These are phyloP conservation scores for Leccinum barrowsii DNA, from an alignment of 768 basidiomycete genomes.

Conservation along the genomic window DNA sequence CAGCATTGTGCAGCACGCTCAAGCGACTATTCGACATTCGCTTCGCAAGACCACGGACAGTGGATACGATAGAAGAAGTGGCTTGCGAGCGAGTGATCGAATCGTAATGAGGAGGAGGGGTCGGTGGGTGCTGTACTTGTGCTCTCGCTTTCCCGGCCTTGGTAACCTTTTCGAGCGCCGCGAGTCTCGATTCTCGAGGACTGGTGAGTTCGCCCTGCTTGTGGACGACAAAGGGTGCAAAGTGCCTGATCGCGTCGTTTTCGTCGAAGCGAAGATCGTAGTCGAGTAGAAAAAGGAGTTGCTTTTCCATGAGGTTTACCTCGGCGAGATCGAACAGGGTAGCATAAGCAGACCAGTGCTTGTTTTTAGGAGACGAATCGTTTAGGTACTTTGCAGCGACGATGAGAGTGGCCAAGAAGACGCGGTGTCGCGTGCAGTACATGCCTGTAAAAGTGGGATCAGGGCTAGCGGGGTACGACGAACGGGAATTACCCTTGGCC, in stretches of 20 bases:
- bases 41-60: slow-evolving; percentile 58
- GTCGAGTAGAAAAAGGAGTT: slow-evolving; percentile 88
- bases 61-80: slow-evolving; percentile 43
- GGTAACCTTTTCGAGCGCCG: slow-evolving; percentile 52
- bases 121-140: slow-evolving; percentile 41
- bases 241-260: slow-evolving; percentile 65
- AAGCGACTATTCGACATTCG: slow-evolving; percentile 46
- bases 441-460: slow-evolving; percentile 44
- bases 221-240: slow-evolving; percentile 62
- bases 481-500: slow-evolving; percentile 67
- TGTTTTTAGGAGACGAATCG: slow-evolving; percentile 93
- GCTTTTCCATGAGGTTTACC: slow-evolving; percentile 97
- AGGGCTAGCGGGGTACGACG: slow-evolving; percentile 5
- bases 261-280: slow-evolving; percentile 91
- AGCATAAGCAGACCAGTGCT: slow-evolving; percentile 85
- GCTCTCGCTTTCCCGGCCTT: slow-evolving; percentile 54
- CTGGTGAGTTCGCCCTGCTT: slow-evolving; percentile 17
- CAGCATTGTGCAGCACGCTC: slow-evolving; percentile 23
- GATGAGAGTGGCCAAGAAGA: slow-evolving; percentile 95
- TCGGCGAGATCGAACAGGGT: slow-evolving; percentile 70
- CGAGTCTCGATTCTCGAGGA: slow-evolving; percentile 43
- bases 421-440: slow-evolving; percentile 89
- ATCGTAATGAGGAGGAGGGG: slow-evolving; percentile 43
- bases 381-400: slow-evolving; percentile 97
- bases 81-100: slow-evolving; percentile 19